Base-by-base conservation (phyloP, 768 basidiomycete species). In the Boletus edulis region DNA sequence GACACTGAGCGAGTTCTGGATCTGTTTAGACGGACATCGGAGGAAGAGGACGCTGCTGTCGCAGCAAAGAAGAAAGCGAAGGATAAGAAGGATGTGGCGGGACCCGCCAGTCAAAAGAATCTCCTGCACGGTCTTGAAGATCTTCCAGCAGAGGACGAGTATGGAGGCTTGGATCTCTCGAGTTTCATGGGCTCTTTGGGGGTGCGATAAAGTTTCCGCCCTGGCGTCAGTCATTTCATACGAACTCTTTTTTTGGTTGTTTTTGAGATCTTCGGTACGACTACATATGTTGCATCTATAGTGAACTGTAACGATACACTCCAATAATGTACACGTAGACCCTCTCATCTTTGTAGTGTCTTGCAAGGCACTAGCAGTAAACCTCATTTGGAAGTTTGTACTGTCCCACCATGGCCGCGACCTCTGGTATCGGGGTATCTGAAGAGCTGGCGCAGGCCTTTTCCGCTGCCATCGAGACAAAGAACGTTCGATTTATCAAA, bases 1-100 rank as follows among this genome's bases (percentile, higher is more conserved):
- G 95, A 96, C 65, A 98, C 97, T 0, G 94, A 98, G 67, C 85
- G 94, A 51, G 95, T 99, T 22, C 76, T 99, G 24, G 97, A 98
- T 70, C 80, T 99, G 37, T 98, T 99, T 81, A 80, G 75, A 61
- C 85, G 84, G 32, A 92, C 91, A 12, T 83, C 84, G 11, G 74
- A 78, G 38, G 88, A 91, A 51, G 91, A 91, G 55, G 91, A 92
- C 57, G 81, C 81, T 22, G 76, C 78, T 0, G 73, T 78, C 3
- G 76, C 76, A 1, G 68, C 78, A 32, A 76, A 79, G 51, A 76
- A 80, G 50, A 78, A 78, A 4, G 67, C 77, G 29, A 77, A 80
- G 43, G 85, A 82, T 51, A 74, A 74, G 29, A 83, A 76, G 58
- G 81, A 85, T 51, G 54, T 71, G n/a, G 68, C 75, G 48, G 83